Evolutionary conservation across 2,329 filamentous ascomycete species (phyloP), one percentile per base, ranked within the genome.

Genomic region (Phyllosticta citriasiana): DNA sequence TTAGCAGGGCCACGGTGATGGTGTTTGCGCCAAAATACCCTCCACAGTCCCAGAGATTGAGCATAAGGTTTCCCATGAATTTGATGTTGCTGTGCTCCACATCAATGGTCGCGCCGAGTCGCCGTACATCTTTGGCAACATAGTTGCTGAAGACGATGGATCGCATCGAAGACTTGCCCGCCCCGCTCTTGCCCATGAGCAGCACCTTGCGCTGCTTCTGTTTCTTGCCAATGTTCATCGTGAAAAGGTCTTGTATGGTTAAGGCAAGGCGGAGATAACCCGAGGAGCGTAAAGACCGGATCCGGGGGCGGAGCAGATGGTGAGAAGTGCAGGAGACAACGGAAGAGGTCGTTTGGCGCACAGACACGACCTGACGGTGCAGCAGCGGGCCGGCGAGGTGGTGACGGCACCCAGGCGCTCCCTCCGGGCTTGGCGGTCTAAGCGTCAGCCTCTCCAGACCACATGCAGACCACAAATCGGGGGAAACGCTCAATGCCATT

Each of bases 91-190:
- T 97, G 70, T 97, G 89, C 76, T 99, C 94, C 63, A 99, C 94
- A 73, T 99, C 94, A 72, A 99, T 97, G 12, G 94, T 99, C 1
- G 94, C 94, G 66, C 94, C 94, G 61, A 99, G 80, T 62, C 94
- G 82, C 50, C 94, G 84, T 6, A 96, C 96, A 74, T 99, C 94
- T 72, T 95, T 91, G 61, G 94, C 94, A 66, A 97, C 92, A 74
- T 97, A 97, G 76, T 97, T 97, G 80, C 90, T 96, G 77, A 99
- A 99, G 73, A 99, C 97, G 71, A 99, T 97, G 71, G 89, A 94
- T 65, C 94, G 85, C 94, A 99, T 99, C 61, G 91, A 97, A 52
- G 92, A 97, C 77, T 99, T 99, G 60, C 94, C 94, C 0, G 93
- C 96, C 60, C 94, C 94, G 65, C 90, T 96, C 79, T 97, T 97